These are phyloP conservation scores for Urochloa ruziziensis DNA, from an alignment of 176 grass and related monocot species.

Conservation along the genomic window DNA sequence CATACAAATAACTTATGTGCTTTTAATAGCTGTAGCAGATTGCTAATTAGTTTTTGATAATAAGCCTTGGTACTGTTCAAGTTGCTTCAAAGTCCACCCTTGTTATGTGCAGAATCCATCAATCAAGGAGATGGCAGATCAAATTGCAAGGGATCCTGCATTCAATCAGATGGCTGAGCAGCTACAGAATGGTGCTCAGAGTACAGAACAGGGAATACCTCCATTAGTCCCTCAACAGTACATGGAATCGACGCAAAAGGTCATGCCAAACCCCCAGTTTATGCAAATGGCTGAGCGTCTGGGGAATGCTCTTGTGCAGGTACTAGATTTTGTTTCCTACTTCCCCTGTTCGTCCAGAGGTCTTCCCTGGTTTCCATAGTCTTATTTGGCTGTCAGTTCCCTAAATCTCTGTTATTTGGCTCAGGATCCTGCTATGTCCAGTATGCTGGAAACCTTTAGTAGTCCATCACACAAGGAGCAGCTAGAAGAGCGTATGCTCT, in stretches of 20 bases:
- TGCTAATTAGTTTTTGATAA: no score
- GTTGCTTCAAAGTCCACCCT: not conserved
- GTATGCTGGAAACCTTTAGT: conserved; percentile 72
- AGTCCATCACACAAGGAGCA: conserved; percentile 84
- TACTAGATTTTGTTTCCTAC: conserved; percentile 14
- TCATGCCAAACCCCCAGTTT: conserved; percentile 92
- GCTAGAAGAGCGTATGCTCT: conserved; percentile 81
- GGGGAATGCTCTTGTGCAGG: conserved; percentile 90
- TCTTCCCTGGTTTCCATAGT: not conserved
- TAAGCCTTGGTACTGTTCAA: no score
- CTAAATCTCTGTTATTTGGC: conserved; percentile 27
- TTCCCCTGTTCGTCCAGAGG: not conserved
- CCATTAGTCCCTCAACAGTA: conserved; percentile 74
- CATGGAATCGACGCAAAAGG: conserved; percentile 87
- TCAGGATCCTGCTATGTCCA: conserved; percentile 88
- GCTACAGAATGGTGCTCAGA: conserved; percentile 67
- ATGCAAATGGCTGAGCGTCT: conserved; percentile 86
- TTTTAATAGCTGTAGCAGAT: no score
- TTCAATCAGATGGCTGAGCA: conserved; percentile 95
- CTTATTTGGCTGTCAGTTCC: not conserved
- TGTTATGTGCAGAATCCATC: conserved; percentile 71
- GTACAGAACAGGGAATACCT: conserved; percentile 63
- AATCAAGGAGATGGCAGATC: conserved; percentile 93
- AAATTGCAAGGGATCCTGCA: conserved; percentile 79
- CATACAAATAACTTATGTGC: no score